Percentiles rank a stretch among this genome's conserved stretches.
phyloP scores from a whole-genome alignment of 2,329 filamentous ascomycete species.

The Penicillium concentricum region DNA sequence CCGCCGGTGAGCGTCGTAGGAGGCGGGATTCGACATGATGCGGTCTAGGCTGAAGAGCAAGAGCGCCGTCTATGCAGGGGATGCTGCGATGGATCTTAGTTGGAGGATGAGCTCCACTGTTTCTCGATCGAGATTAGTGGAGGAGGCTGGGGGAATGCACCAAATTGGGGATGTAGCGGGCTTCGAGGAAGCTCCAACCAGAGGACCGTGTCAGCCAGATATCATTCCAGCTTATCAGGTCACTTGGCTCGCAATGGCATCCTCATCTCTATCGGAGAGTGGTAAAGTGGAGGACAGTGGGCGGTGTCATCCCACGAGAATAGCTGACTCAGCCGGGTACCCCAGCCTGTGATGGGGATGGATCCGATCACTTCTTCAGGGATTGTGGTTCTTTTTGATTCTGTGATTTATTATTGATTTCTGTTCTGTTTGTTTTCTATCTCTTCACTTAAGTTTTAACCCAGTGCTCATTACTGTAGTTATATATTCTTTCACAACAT shows the following conservation, averaged over 20 bases:
- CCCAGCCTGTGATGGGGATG: slow-evolving; percentile 3
- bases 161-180: slow-evolving; percentile 32
- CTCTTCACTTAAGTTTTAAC: neutral
- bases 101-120: slow-evolving; percentile 19
- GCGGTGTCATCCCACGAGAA: slow-evolving; percentile 2
- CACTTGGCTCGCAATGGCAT: slow-evolving; percentile 31
- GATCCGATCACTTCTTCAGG: neutral
- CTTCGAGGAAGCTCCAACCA: slow-evolving; percentile 47
- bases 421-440: neutral
- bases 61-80: slow-evolving; percentile 10
- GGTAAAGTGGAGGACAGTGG: neutral
- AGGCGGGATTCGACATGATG: slow-evolving; percentile 46
- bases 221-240: slow-evolving; percentile 36
- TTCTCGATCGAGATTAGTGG: slow-evolving; percentile 2
- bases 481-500: slow-evolving; percentile 20
- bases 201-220: slow-evolving; percentile 21
- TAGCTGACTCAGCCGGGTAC: slow-evolving; percentile 7
- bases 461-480: neutral
- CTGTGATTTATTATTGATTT: neutral
- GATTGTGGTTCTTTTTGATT: neutral
- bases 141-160: slow-evolving; percentile 2
- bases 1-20: slow-evolving; percentile 53
- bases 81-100: slow-evolving; percentile 12
- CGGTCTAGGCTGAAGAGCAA: slow-evolving; percentile 14
- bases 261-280: slow-evolving; percentile 14